Evolutionary conservation across 345 rosid genomes (phyloP).

Genomic region (Garcia nutans): DNA sequence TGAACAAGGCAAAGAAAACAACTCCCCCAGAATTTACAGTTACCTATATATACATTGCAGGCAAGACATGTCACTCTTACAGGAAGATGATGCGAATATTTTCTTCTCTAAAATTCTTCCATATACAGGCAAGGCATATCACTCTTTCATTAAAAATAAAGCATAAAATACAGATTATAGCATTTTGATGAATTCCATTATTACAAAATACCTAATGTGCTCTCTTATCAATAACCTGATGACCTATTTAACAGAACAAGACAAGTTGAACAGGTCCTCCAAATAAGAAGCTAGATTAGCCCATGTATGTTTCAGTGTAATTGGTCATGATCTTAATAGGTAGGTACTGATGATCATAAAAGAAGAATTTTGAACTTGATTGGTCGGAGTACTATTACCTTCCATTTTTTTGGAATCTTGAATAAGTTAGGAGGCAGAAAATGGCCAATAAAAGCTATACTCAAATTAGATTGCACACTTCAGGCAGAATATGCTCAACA

Average conservation of each 20-base stretch:
- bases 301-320: background rate
- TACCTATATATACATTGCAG: slow-evolving; percentile 50
- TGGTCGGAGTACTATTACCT: too few species aligned
- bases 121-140: background rate
- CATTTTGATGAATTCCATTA: background rate
- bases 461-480: background rate
- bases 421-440: background rate
- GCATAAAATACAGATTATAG: background rate
- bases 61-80: background rate
- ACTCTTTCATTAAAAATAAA: background rate
- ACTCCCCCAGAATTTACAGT: slow-evolving; percentile 98
- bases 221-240: slow-evolving; percentile 2
- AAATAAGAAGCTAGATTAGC: background rate
- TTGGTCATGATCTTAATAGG: background rate
- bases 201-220: background rate
- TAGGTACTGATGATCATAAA: background rate
- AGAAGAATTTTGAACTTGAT: background rate
- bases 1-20: slow-evolving; percentile 94
- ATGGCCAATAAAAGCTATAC: slow-evolving; percentile 2
- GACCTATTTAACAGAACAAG: background rate
- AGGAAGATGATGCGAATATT: slow-evolving; percentile 17
- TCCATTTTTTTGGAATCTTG: background rate
- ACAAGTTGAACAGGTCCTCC: background rate
- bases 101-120: background rate
- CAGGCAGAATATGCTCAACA: slow-evolving; percentile 4